Conservation (phyloP, 352 stramenopile genomes). For the Pythium phragmiticola region DNA sequence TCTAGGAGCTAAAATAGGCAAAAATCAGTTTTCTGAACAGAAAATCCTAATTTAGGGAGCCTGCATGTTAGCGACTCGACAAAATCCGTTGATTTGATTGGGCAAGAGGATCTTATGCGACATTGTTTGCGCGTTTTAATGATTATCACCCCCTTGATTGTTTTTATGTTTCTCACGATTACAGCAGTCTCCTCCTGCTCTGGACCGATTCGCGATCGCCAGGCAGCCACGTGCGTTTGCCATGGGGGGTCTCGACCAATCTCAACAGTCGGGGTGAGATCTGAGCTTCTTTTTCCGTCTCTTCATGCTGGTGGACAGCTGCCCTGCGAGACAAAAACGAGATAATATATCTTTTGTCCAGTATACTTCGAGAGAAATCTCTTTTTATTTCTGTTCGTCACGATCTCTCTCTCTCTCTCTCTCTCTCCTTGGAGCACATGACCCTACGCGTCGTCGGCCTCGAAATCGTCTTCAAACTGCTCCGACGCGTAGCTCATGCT, state of each 20-base stretch:
- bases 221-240: too few relatives aligned
- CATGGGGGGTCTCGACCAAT: too few relatives aligned
- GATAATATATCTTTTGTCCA: too few relatives aligned
- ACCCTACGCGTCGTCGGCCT: conserved; percentile 24
- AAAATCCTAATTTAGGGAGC: neutral
- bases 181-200: too few relatives aligned
- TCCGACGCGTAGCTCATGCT: conserved; percentile 62
- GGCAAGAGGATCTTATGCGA: neutral
- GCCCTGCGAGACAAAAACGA: too few relatives aligned
- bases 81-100: neutral
- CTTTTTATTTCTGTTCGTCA: neutral
- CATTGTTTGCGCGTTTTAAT: too few relatives aligned
- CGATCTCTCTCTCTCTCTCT: neutral
- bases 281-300: too few relatives aligned
- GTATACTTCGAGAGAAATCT: neutral
- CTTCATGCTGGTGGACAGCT: too few relatives aligned
- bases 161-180: too few relatives aligned
- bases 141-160: too few relatives aligned
- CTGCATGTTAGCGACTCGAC: neutral
- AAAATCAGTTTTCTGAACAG: neutral
- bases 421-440: neutral
- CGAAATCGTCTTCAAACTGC: conserved; percentile 61
- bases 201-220: too few relatives aligned
- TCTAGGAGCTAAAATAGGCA: neutral
- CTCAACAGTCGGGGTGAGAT: too few relatives aligned